Evolutionary conservation across 108 stramenopile species (phyloP).

Genomic region (Chaetoceros tenuissimus): DNA sequence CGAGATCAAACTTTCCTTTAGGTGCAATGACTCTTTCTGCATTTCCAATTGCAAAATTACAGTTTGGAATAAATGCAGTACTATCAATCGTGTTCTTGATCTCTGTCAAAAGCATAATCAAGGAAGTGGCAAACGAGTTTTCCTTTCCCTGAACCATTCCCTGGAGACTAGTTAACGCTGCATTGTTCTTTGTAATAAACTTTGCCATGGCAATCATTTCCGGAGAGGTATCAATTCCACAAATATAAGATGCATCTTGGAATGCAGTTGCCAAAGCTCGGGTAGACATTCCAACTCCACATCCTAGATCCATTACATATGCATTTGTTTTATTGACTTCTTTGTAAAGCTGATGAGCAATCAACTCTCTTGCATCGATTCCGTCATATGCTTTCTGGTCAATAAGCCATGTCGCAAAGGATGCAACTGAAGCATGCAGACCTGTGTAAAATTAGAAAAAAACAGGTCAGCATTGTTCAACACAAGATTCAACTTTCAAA

Average conservation of each 20-base stretch:
- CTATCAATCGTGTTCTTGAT: constrained; percentile 1
- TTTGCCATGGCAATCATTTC: constrained; percentile 78
- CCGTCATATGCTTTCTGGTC: constrained; percentile 73
- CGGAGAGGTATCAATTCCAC: constrained; percentile 62
- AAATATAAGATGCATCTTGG: constrained; percentile 46
- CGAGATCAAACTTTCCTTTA: constrained; percentile 38
- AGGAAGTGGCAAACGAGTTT: constrained; percentile 2
- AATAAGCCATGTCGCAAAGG: constrained; percentile 67
- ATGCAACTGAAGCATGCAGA: constrained; percentile 68
- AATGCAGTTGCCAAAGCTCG: constrained; percentile 58
- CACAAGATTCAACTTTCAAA: no score
- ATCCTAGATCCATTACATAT: constrained; percentile 60
- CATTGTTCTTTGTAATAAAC: constrained; percentile 22
- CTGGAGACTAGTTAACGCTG: constrained; percentile 12
- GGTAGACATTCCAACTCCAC: constrained; percentile 79
- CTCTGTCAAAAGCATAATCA: neutral
- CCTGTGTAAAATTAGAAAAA: no score
- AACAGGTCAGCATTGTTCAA: no score
- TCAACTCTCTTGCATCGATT: constrained; percentile 38
- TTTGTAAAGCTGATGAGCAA: constrained; percentile 27
- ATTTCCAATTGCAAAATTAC: constrained; percentile 27
- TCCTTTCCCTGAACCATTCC: constrained; percentile 9
- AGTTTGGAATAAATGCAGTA: constrained; percentile 4
- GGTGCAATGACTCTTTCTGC: constrained; percentile 55
- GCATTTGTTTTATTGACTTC: constrained; percentile 28